These are phyloP conservation scores for Phytophthora boehmeriae DNA, from an alignment of 352 stramenopile species.

Conservation along the genomic window DNA sequence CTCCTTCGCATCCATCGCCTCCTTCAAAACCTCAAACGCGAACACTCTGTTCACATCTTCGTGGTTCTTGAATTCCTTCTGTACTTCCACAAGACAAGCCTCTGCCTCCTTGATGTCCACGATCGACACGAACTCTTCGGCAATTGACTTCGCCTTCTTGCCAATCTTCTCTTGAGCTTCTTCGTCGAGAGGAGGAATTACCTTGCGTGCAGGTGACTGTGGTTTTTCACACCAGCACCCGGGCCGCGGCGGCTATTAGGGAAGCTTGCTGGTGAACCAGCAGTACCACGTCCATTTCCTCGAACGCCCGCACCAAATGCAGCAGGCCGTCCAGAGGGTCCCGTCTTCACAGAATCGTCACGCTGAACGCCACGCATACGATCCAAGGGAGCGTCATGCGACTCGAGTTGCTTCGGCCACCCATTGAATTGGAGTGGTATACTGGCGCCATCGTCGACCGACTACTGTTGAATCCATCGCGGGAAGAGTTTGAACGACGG, in stretches of 20 bases:
- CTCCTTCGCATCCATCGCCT: slow-evolving; percentile 72
- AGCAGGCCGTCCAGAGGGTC: slow-evolving; percentile 56
- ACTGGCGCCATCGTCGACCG: slow-evolving; percentile 64
- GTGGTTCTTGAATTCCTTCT: slow-evolving; percentile 72
- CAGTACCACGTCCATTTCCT: slow-evolving; percentile 23
- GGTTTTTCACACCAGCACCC: slow-evolving; percentile 35
- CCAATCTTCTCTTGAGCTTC: slow-evolving; percentile 67
- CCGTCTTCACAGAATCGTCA: slow-evolving; percentile 70
- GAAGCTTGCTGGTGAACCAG: slow-evolving; percentile 42
- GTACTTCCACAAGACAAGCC: slow-evolving; percentile 59
- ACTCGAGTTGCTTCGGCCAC: slow-evolving; percentile 42
- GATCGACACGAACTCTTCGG: slow-evolving; percentile 82
- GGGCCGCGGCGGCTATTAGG: slow-evolving; percentile 23
- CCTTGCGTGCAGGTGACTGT: slow-evolving; percentile 35
- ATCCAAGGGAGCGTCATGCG: slow-evolving; percentile 46
- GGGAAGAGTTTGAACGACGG: slow-evolving; percentile 57
- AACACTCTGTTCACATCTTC: slow-evolving; percentile 63
- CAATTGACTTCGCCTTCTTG: slow-evolving; percentile 81
- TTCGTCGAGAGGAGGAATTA: slow-evolving; percentile 54
- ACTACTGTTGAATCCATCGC: slow-evolving; percentile 56
- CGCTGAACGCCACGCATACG: slow-evolving; percentile 45
- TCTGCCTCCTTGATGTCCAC: slow-evolving; percentile 74
- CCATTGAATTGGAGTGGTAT: slow-evolving; percentile 64
- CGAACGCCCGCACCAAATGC: slow-evolving; percentile 43
- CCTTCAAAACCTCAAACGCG: slow-evolving; percentile 60